Evolutionary conservation across 108 stramenopile species (phyloP).

Genomic region (Phaeodactylum tricornutum): DNA sequence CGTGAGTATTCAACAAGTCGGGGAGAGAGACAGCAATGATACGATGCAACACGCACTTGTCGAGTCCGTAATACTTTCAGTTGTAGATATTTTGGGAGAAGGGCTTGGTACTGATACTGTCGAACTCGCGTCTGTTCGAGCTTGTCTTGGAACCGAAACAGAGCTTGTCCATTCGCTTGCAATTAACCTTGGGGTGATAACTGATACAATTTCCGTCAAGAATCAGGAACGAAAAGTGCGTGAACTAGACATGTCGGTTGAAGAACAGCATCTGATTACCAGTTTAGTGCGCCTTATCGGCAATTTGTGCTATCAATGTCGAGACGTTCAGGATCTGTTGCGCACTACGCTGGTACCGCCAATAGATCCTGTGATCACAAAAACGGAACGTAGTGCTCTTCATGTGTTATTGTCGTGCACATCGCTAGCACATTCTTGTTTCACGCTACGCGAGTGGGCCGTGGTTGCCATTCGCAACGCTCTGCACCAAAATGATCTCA

Average conservation of each 20-base stretch:
- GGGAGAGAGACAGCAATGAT: conserved; percentile 2
- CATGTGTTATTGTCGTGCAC: conserved; percentile 75
- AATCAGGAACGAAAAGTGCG: conserved; percentile 18
- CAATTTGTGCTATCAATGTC: conserved; percentile 59
- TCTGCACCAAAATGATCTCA: conserved; percentile 52
- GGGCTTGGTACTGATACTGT: conserved; percentile 28
- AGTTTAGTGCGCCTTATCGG: conserved; percentile 56
- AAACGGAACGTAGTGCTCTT: conserved; percentile 34
- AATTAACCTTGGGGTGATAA: conserved; percentile 32
- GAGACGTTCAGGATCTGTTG: conserved; percentile 57
- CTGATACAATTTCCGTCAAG: conserved; percentile 34
- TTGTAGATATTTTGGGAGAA: conserved; percentile 51
- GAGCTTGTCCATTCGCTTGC: conserved; percentile 26
- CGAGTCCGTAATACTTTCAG: conserved; percentile 25
- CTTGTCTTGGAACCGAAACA: conserved; percentile 36
- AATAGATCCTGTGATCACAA: not conserved
- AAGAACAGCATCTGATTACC: conserved; percentile 47
- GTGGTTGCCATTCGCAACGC: conserved; percentile 77
- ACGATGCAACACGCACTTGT: conserved; percentile 26
- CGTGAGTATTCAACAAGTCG: not conserved
- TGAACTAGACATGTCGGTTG: conserved; percentile 32
- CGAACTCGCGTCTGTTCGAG: not conserved
- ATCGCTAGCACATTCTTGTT: conserved; percentile 59
- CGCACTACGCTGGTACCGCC: conserved; percentile 37
- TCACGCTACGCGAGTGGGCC: conserved; percentile 78